These are phyloP conservation scores for Globisporangium parvum DNA, from an alignment of 352 stramenopile species.

Conservation along the genomic window DNA sequence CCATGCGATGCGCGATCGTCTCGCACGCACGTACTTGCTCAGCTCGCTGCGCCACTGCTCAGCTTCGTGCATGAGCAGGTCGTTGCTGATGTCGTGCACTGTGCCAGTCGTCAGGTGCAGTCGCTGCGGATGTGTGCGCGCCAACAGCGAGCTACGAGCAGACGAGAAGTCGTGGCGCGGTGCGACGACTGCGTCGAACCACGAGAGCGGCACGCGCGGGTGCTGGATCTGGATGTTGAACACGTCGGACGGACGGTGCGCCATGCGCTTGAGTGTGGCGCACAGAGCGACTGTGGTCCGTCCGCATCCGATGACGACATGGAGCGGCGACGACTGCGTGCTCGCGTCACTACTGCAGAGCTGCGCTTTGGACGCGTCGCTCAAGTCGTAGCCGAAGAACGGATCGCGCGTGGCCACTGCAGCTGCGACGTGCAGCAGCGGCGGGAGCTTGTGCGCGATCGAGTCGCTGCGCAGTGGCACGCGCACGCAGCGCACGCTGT, in stretches of 20 bases:
- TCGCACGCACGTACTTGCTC: slow-evolving; percentile 4
- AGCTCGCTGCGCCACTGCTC: slow-evolving; percentile 14
- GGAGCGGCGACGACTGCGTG: background rate
- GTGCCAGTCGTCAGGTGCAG: slow-evolving; percentile 50
- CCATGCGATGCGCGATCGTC: slow-evolving; percentile 30
- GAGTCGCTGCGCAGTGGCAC: slow-evolving; percentile 23
- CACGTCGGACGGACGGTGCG: slow-evolving; percentile 7
- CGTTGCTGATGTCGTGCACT: slow-evolving; percentile 29
- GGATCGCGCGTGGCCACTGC: slow-evolving; percentile 29
- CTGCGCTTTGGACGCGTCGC: background rate
- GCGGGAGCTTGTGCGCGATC: slow-evolving; percentile 26
- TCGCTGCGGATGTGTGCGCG: slow-evolving; percentile 12
- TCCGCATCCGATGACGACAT: slow-evolving; percentile 67
- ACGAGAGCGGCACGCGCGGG: slow-evolving; percentile 38
- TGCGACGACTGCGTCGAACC: slow-evolving; percentile 58
- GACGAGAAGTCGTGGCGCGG: slow-evolving; percentile 48
- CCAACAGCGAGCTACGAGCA: background rate
- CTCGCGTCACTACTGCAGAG: background rate
- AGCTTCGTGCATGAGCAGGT: slow-evolving; percentile 21
- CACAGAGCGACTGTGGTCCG: slow-evolving; percentile 60
- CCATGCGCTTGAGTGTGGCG: slow-evolving; percentile 34
- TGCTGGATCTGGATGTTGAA: slow-evolving; percentile 81
- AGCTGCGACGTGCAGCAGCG: slow-evolving; percentile 31
- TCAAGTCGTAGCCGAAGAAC: slow-evolving; percentile 43
- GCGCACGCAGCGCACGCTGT: slow-evolving; percentile 28